phyloP scores from a whole-genome alignment of 1,284 basidiomycete genomes.

The Gastroboletus turbinatus region DNA sequence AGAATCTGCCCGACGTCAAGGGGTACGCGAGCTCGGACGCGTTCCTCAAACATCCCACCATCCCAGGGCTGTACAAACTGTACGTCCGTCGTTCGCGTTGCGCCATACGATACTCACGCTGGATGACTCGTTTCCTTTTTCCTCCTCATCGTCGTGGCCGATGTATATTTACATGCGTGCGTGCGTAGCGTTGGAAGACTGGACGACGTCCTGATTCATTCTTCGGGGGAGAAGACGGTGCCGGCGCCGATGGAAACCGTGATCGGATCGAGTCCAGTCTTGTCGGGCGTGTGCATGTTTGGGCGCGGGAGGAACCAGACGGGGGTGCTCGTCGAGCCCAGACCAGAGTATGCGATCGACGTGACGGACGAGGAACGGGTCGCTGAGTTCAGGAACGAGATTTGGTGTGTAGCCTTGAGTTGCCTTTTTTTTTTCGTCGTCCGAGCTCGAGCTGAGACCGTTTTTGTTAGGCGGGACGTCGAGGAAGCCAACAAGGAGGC shows the following conservation, averaged over 20 bases:
- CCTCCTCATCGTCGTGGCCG: too few relatives aligned
- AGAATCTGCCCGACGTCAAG: constrained; percentile 33
- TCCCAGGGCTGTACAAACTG: constrained; percentile 37
- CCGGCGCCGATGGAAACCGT: constrained; percentile 22
- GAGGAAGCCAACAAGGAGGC: constrained; percentile 36
- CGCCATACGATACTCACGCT: neutral
- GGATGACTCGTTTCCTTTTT: neutral
- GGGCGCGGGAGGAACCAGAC: constrained; percentile 22
- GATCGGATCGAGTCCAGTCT: constrained; percentile 7
- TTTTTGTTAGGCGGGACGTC: constrained; percentile 20
- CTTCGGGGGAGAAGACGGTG: constrained; percentile 26
- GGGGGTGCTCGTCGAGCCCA: constrained; percentile 30
- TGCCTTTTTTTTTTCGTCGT: neutral
- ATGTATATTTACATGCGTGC: too few relatives aligned
- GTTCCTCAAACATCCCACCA: constrained; percentile 35
- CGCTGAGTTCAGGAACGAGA: constrained; percentile 22
- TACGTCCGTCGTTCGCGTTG: constrained; percentile 15
- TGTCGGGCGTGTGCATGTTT: constrained; percentile 26
- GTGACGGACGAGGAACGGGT: constrained; percentile 17
- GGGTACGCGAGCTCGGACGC: constrained; percentile 39
- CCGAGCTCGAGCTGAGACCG: neutral
- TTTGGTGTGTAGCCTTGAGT: constrained; percentile 18
- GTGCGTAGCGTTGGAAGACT: constrained; percentile 25
- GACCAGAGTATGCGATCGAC: constrained; percentile 17
- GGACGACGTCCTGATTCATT: constrained; percentile 24